Conservation (phyloP, 257 asterid genomes). For the Primulina eburnea region DNA sequence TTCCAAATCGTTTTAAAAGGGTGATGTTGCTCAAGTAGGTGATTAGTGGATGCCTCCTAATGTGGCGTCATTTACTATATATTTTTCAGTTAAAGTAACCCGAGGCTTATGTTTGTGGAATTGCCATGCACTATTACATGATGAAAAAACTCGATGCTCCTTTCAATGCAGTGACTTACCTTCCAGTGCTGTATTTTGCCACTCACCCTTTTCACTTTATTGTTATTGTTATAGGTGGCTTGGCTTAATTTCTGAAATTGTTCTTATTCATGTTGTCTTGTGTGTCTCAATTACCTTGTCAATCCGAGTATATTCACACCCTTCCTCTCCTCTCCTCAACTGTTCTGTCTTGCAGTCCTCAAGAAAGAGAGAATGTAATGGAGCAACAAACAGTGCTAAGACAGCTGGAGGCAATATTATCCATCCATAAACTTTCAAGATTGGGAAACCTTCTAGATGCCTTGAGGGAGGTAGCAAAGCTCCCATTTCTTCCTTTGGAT, state of each 20-base stretch:
- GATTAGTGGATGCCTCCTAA: no score
- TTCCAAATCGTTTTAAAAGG: no score
- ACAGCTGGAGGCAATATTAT: slow-evolving; percentile 85
- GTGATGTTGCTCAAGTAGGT: no score
- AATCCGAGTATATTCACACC: neutral
- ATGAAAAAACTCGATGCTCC: no score
- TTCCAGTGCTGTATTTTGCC: no score
- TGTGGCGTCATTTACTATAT: no score
- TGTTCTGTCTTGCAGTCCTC: slow-evolving; percentile 55
- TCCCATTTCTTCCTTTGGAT: slow-evolving; percentile 93
- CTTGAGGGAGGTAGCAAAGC: slow-evolving; percentile 79
- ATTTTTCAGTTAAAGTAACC: neutral
- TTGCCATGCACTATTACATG: no score
- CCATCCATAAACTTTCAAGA: slow-evolving; percentile 68
- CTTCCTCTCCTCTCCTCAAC: neutral
- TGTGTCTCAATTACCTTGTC: neutral
- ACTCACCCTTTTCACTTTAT: neutral
- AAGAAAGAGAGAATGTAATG: slow-evolving; percentile 73
- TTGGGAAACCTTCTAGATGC: slow-evolving; percentile 74
- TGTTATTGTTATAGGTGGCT: neutral
- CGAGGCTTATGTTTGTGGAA: neutral
- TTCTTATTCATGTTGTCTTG: neutral
- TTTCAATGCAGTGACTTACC: no score
- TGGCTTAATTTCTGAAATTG: neutral
- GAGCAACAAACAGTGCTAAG: slow-evolving; percentile 81